Base-by-base conservation (phyloP, 371 early-diverging fungal genomes). In the Lichtheimia ornata region DNA sequence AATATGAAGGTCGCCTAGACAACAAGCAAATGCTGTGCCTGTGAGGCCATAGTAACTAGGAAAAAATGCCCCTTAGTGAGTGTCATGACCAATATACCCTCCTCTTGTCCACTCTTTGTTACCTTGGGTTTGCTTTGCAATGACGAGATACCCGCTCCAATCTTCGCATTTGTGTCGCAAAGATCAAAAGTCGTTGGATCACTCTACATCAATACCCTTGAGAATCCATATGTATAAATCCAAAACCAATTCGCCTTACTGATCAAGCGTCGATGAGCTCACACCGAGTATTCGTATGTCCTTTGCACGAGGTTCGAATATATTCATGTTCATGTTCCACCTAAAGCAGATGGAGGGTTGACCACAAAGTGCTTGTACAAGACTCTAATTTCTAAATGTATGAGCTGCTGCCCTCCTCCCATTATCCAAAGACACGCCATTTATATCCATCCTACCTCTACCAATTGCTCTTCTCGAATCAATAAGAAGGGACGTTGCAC, bases 21-120 rank as follows among this genome's bases (percentile, higher is more conserved):
- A 77, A 25, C 72, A 75, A 9, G 74, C 81, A 57, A 84, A 84
- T 2, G 84, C 82, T 6, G 76, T 63, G 1, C 82, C 74, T 40
- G 71, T 71, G 18, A 77, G 59, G 11, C 84, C 76, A 58, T 78
- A 76, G 7, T 52, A 65, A 1, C 81, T 81, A 56, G 5, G 5
- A 13, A 54, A 60, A 20, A 22, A 22, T 22, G 22, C 22, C 22
- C 22, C 22, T 17, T 17, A 17, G 30, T 18, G 17, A 28, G 12
- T n/a, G 41, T 42, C 12, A 14, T 41, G 18, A 30, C 2, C 11
- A 5, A 18, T 18, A 15, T 5, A 27, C 25, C 27, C 17, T 6
- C 25, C 7, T 51, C 25, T 6, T 13, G 0, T 4, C 25, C 15
- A 24, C 14, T 25, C 9, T 12, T 52, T 52, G 27, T 30, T 67